Conservation (phyloP, 805 yeast genomes). For the Metschnikowia aberdeeniae region DNA sequence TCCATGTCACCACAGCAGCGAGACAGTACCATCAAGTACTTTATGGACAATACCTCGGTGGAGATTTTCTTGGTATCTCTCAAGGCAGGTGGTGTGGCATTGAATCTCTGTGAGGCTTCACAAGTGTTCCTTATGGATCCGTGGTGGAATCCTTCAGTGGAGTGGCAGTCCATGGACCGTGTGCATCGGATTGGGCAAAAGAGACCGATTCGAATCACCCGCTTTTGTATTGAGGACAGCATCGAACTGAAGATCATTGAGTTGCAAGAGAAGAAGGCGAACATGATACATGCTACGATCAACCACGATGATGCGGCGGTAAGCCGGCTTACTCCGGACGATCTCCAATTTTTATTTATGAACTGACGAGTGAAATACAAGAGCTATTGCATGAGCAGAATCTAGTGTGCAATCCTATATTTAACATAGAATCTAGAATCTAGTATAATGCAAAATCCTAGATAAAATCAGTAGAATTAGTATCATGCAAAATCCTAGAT, state of each 20-base stretch:
- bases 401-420: too few species aligned
- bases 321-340: conserved; percentile 84
- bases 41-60: conserved; percentile 87
- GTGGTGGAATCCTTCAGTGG: conserved; percentile 99
- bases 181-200: conserved; percentile 97
- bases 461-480: too few species aligned
- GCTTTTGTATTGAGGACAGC: conserved; percentile 93
- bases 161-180: conserved; percentile 98
- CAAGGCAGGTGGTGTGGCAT: conserved; percentile 98
- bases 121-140: conserved; percentile 96
- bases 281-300: conserved; percentile 96
- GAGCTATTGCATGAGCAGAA: too few species aligned
- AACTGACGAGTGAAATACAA: conserved; percentile 37
- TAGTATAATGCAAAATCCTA: too few species aligned
- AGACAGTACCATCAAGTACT: conserved; percentile 83
- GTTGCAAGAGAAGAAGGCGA: conserved; percentile 94
- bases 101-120: conserved; percentile 93
- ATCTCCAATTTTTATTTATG: conserved; percentile 88
- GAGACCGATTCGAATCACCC: conserved; percentile 87
- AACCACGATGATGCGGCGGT: conserved; percentile 91
- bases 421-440: too few species aligned
- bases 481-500: too few species aligned
- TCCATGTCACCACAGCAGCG: conserved; percentile 96
- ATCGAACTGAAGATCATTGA: conserved; percentile 95
- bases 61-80: conserved; percentile 92